Percentiles rank a stretch among this genome's conserved stretches.
These are phyloP conservation scores for Tuber calosporum DNA, from an alignment of 495 filamentous ascomycete species.

Conservation along the genomic window DNA sequence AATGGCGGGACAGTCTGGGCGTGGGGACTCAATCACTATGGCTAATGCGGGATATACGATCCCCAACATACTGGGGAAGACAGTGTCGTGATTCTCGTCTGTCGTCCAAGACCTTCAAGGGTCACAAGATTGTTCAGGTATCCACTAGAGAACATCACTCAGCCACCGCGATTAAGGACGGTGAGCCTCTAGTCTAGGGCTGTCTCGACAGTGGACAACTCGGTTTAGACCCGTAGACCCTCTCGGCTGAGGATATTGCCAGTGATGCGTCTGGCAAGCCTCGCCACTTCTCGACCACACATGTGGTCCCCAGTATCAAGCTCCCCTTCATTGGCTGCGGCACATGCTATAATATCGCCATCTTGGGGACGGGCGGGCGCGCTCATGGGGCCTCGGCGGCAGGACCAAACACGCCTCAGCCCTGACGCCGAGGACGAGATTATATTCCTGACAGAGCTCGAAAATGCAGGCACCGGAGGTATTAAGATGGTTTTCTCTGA, in stretches of 20 bases:
- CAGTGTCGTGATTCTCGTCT: slow-evolving; percentile 51
- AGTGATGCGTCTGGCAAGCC: slow-evolving; percentile 46
- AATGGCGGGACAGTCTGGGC: slow-evolving; percentile 62
- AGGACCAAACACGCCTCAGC: too few relatives aligned
- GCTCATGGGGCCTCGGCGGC: slow-evolving; percentile 61
- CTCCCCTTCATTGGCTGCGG: too few relatives aligned
- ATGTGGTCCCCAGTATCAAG: too few relatives aligned
- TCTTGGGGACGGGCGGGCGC: slow-evolving; percentile 51
- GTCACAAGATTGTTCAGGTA: slow-evolving; percentile 50
- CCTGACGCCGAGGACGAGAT: too few relatives aligned
- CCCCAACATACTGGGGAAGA: too few relatives aligned
- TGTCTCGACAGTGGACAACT: too few relatives aligned
- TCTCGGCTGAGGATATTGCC: slow-evolving; percentile 53
- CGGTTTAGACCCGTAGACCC: slow-evolving; percentile 46
- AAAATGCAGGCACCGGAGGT: too few relatives aligned
- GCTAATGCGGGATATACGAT: too few relatives aligned
- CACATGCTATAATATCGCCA: too few relatives aligned
- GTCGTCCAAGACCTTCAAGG: slow-evolving; percentile 55
- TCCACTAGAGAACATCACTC: slow-evolving; percentile 64
- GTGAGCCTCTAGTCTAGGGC: slow-evolving; percentile 58
- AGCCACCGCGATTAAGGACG: slow-evolving; percentile 54
- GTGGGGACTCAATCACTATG: slow-evolving; percentile 88
- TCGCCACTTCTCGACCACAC: slow-evolving; percentile 33
- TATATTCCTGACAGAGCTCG: too few relatives aligned
- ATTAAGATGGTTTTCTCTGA: too few relatives aligned